phyloP scores from a whole-genome alignment of 2,329 filamentous ascomycete genomes.

The Thelonectria olida region DNA sequence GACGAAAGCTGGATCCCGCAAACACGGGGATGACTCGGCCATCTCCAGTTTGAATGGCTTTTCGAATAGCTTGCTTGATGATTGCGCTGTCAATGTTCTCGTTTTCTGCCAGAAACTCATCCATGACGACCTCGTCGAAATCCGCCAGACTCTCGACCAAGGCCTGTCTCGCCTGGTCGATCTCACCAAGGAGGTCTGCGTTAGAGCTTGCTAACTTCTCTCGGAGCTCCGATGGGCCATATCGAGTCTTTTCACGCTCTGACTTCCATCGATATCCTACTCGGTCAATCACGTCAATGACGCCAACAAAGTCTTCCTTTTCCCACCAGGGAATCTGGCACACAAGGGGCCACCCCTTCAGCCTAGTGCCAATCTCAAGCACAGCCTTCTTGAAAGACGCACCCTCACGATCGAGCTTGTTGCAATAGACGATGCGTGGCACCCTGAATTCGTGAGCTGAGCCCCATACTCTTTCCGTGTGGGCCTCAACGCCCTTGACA shows the following conservation, averaged over 20 bases:
- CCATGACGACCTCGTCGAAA: conserved; percentile 86
- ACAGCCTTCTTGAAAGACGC: conserved; percentile 86
- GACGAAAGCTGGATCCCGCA: conserved; percentile 90
- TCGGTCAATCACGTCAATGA: conserved; percentile 84
- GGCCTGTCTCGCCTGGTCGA: conserved; percentile 78
- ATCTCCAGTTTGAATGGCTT: conserved; percentile 72
- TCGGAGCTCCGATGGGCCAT: conserved; percentile 41
- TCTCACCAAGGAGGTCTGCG: conserved; percentile 69
- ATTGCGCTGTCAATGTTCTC: conserved; percentile 75
- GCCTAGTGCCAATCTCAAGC: conserved; percentile 81
- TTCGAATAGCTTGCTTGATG: conserved; percentile 78
- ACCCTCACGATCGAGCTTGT: conserved; percentile 82
- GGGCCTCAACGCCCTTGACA: conserved; percentile 93
- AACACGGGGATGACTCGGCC: conserved; percentile 87
- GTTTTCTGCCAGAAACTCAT: conserved; percentile 81
- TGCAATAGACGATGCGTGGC: conserved; percentile 80
- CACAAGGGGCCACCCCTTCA: conserved; percentile 87
- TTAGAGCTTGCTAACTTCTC: conserved; percentile 53
- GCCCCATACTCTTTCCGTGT: conserved; percentile 95
- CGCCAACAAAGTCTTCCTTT: conserved; percentile 79
- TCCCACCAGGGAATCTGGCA: conserved; percentile 97
- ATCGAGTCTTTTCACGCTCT: conserved; percentile 51
- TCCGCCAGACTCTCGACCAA: conserved; percentile 88
- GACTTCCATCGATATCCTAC: conserved; percentile 77
- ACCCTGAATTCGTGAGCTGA: conserved; percentile 89